These are phyloP conservation scores for Ciborinia camelliae DNA, from an alignment of 2,329 filamentous ascomycete species.

Conservation along the genomic window DNA sequence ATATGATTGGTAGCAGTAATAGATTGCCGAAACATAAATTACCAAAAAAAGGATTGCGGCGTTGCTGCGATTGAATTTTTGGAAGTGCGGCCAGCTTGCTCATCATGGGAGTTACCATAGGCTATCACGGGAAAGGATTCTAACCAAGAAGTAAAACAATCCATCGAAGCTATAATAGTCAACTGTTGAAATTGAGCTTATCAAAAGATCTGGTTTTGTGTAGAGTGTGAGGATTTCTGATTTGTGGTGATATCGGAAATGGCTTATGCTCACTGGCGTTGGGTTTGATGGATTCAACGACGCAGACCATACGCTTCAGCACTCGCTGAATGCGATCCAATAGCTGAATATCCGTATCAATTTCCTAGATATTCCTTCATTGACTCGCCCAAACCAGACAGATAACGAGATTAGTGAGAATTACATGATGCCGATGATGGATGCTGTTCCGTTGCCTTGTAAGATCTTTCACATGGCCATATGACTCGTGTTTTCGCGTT, in stretches of 20 bases:
- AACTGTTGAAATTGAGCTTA: background rate
- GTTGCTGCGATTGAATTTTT: no score
- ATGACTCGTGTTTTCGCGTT: background rate
- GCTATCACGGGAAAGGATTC: background rate
- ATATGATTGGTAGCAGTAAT: background rate
- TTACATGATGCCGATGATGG: background rate
- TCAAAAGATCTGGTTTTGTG: background rate
- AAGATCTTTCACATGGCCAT: background rate
- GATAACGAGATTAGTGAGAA: background rate
- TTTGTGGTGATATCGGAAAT: background rate
- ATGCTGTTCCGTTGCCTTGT: background rate
- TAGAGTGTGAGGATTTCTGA: no score
- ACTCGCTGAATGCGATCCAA: background rate
- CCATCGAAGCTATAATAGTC: background rate
- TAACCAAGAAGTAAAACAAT: background rate
- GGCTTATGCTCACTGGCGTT: no score
- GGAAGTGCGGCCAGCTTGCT: background rate
- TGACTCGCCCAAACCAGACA: background rate
- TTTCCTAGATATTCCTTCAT: rapidly evolving
- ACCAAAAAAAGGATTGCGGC: background rate
- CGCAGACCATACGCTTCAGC: background rate
- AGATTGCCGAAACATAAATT: background rate
- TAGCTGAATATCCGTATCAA: background rate
- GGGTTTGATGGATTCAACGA: background rate
- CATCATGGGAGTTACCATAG: background rate